Evolutionary conservation across 2,329 filamentous ascomycete genomes (phyloP).

Genomic region (Hypoxylon sp.): DNA sequence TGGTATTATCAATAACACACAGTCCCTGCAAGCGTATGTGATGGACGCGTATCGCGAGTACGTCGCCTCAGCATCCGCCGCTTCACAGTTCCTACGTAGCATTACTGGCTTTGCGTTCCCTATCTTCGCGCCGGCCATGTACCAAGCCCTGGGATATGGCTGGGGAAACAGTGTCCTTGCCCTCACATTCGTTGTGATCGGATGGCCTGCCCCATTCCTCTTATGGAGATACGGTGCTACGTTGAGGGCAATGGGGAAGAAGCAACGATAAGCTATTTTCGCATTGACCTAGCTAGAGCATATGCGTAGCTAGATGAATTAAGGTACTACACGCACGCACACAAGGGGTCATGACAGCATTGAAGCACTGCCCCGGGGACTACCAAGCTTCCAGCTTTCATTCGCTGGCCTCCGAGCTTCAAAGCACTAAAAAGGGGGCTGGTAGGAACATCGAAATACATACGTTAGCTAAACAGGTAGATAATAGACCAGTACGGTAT

Average conservation of each 20-base stretch:
- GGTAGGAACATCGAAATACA: neutral
- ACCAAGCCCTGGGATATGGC: conserved; percentile 31
- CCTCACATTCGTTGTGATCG: conserved; percentile 28
- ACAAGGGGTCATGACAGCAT: neutral
- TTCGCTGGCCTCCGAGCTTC: neutral
- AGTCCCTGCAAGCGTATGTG: conserved; percentile 67
- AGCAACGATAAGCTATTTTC: neutral
- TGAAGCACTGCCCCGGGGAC: neutral
- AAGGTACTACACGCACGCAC: neutral
- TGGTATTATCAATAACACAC: conserved; percentile 67
- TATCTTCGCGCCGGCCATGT: conserved; percentile 39
- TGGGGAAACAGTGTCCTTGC: conserved; percentile 37
- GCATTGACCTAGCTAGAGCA: neutral
- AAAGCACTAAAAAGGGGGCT: neutral
- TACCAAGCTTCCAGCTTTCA: neutral
- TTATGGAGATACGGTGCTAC: conserved; percentile 35
- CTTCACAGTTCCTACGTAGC: conserved; percentile 31
- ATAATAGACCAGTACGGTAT: neutral
- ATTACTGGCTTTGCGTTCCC: conserved; percentile 39
- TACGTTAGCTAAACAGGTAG: neutral
- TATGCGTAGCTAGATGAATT: neutral
- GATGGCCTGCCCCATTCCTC: conserved; percentile 34
- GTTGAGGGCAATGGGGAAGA: conserved; percentile 30
- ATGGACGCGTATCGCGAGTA: conserved; percentile 62
- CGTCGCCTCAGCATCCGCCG: conserved; percentile 34